Evolutionary conservation across 495 filamentous ascomycete species (phyloP).

Genomic region (Neurospora sp.): DNA sequence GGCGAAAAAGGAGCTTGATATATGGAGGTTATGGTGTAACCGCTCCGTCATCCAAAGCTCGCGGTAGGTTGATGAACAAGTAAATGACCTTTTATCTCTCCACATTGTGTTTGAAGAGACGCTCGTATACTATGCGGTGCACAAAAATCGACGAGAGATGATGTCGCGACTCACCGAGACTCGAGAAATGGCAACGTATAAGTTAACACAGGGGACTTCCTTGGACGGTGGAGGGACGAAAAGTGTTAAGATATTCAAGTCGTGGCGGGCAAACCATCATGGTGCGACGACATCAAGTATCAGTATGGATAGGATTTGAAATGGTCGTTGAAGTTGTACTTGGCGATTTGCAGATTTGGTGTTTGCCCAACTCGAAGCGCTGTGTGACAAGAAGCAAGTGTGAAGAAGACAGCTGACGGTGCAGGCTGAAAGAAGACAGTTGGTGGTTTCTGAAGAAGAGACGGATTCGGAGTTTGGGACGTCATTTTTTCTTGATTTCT

Average conservation of each 20-base stretch:
- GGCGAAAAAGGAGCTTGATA: neutral
- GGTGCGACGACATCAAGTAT: neutral
- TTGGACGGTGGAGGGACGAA: neutral
- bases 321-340: neutral
- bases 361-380: neutral
- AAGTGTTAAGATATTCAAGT: neutral
- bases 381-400: neutral
- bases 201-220: neutral
- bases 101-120: neutral
- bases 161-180: neutral
- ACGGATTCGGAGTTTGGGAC: neutral
- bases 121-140: neutral
- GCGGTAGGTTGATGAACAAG: neutral
- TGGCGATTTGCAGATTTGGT: neutral
- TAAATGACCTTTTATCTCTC: neutral
- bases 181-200: neutral
- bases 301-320: neutral
- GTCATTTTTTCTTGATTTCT: neutral
- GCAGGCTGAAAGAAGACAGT: neutral
- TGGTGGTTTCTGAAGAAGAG: neutral
- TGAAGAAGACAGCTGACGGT: neutral
- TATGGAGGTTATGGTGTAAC: neutral
- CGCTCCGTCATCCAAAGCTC: neutral
- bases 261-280: neutral
- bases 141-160: neutral